Conservation (phyloP, 2,329 filamentous ascomycete genomes). For the Albophoma yamanashiensis region DNA sequence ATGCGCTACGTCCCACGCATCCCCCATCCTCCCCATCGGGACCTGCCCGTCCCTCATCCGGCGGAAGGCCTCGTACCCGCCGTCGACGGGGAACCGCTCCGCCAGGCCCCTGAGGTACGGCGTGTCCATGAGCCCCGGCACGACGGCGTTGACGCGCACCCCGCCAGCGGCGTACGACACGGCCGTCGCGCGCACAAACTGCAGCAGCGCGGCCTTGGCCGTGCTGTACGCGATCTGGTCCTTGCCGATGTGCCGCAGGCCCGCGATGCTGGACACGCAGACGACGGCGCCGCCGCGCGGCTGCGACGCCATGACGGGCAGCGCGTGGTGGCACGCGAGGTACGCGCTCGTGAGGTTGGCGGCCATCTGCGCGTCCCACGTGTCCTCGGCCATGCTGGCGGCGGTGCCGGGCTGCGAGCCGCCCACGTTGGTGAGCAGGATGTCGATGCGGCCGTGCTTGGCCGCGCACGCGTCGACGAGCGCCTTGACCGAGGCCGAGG, state of each 20-base stretch:
- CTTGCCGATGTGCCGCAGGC: neutral
- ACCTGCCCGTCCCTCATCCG: conserved; percentile 37
- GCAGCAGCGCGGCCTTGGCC: neutral
- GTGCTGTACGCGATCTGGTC: neutral
- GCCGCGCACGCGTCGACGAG: conserved; percentile 39
- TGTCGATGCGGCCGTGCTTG: conserved; percentile 45
- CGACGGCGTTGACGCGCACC: neutral
- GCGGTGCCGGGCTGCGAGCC: conserved; percentile 41
- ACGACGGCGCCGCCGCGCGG: neutral
- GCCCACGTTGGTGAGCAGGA: conserved; percentile 51
- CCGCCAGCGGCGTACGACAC: neutral
- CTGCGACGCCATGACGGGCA: neutral
- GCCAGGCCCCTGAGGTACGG: neutral
- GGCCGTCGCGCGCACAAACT: neutral
- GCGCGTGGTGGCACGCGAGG: neutral
- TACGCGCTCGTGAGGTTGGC: neutral
- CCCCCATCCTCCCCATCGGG: conserved; percentile 47
- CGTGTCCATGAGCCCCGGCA: neutral
- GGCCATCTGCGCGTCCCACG: neutral
- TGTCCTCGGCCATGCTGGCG: conserved; percentile 15
- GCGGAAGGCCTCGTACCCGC: neutral
- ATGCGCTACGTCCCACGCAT: conserved; percentile 48
- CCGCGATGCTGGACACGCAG: neutral
- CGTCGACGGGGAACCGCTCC: neutral
- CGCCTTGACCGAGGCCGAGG: neutral